Base-by-base conservation (phyloP, 2,329 filamentous ascomycete species). In the Rhinocladiella similis region DNA sequence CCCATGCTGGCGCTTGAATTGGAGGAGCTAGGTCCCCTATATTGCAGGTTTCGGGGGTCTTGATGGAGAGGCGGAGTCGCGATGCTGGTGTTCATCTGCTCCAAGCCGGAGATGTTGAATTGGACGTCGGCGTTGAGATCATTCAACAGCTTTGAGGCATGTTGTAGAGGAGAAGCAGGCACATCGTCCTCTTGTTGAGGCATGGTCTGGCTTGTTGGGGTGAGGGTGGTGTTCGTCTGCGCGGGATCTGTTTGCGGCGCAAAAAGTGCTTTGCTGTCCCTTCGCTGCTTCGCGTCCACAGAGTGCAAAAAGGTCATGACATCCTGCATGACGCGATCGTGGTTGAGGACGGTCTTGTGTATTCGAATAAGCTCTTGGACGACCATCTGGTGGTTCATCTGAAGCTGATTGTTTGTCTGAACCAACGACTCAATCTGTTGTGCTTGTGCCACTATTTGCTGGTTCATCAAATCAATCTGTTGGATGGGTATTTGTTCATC, bases 361-460 rank as follows among this genome's bases (percentile, higher is more conserved):
- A 87, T 75, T 19, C 83, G 80, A 62, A 86, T 81, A 33, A 86
- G 70, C 67, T 87, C 84, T 66, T 87, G 83, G 50, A 86, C 69
- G 60, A 87, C 77, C 72, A 87, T 80, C 19, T 83, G 83, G 62
- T 87, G 81, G 64, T 86, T 83, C 57, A 86, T 80, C 60, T 79
- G 82, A 51, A 97, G 82, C 66, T 96, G 91, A 58, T 87, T 86
- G 70, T 91, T 94, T 62, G 90, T 84, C 66, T 93, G 90, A 67
- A 94, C 90, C 39, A 97, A 78, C 56, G 89, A 84, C 69, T 96
- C 91, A 39, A 97, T 84, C 72, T 97, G 93, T 69, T 96, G 90
- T 68, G 96, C 91, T 5, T 92, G 95, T 9, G 92, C 93, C 50
- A 91, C 85, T 50, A 97, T 79, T 66, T 95, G 91, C 66, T 91